Evolutionary conservation across 306 rosid species (phyloP).

Genomic region (Echinosophora koreensis): DNA sequence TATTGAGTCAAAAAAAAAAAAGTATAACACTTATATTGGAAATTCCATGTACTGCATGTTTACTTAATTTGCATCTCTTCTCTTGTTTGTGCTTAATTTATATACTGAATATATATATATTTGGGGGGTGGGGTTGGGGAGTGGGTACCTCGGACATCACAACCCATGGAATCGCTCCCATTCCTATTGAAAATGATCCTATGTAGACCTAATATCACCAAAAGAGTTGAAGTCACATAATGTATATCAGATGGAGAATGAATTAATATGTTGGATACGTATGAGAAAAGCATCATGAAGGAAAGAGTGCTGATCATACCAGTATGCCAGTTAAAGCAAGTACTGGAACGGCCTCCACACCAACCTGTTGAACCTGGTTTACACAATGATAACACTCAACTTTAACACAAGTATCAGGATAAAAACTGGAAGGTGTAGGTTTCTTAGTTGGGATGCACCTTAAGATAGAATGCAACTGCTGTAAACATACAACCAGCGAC

Average conservation of each 20-base stretch:
- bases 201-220: constrained; percentile 68
- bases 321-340: constrained; percentile 78
- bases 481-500: constrained; percentile 65
- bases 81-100: no score
- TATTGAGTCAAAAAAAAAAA: no score
- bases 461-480: constrained; percentile 80
- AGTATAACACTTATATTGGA: neutral
- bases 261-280: constrained; percentile 25
- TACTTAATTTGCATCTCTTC: neutral
- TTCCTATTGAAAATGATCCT: constrained; percentile 83
- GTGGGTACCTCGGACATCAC: constrained; percentile 91
- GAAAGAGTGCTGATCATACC: constrained; percentile 53
- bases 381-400: constrained; percentile 21
- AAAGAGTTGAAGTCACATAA: constrained; percentile 3
- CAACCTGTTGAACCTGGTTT: constrained; percentile 65
- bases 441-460: constrained; percentile 56
- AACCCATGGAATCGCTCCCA: constrained; percentile 98
- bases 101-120: no score
- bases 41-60: neutral
- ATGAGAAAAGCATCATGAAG: neutral
- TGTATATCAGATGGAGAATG: neutral
- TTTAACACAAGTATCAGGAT: constrained; percentile 25
- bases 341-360: constrained; percentile 60
- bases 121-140: no score
- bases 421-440: constrained; percentile 18